Conservation (phyloP, 2,329 filamentous ascomycete genomes). For the Sphaerulina populicola region DNA sequence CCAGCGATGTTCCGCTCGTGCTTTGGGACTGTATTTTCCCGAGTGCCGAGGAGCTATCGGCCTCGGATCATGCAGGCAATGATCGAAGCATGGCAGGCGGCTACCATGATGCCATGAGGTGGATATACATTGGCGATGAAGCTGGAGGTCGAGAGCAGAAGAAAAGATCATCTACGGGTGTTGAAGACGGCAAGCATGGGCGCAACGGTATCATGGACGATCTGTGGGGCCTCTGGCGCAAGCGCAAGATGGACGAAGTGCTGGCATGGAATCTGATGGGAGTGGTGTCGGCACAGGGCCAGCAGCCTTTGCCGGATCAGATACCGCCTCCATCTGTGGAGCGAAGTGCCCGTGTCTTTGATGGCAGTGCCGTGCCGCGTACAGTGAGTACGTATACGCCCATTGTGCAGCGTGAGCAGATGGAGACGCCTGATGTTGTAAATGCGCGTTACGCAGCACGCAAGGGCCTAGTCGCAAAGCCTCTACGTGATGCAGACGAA, state of each 20-base stretch:
- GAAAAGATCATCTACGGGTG: constrained; percentile 31
- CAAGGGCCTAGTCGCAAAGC: constrained; percentile 37
- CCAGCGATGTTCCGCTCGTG: constrained; percentile 78
- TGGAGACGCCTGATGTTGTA: constrained; percentile 53
- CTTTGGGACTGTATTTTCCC: constrained; percentile 95
- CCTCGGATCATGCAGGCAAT: constrained; percentile 30
- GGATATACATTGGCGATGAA: constrained; percentile 71
- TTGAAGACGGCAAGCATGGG: constrained; percentile 54
- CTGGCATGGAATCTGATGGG: constrained; percentile 67
- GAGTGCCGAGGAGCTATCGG: constrained; percentile 34
- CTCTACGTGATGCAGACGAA: constrained; percentile 12
- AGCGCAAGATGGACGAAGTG: constrained; percentile 81
- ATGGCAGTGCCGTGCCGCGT: constrained; percentile 48
- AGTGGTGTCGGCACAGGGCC: constrained; percentile 43
- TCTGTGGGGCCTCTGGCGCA: constrained; percentile 76
- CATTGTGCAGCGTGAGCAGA: constrained; percentile 48
- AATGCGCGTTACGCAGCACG: constrained; percentile 52
- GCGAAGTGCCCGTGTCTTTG: constrained; percentile 48
- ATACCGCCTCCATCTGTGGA: constrained; percentile 11
- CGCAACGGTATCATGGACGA: constrained; percentile 60
- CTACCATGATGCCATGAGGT: constrained; percentile 56
- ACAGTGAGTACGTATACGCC: constrained; percentile 52
- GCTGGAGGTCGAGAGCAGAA: constrained; percentile 30
- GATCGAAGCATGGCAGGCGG: constrained; percentile 35
- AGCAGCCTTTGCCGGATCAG: constrained; percentile 4